Evolutionary conservation across 306 rosid species (phyloP).

Genomic region (Acmispon strigosus): DNA sequence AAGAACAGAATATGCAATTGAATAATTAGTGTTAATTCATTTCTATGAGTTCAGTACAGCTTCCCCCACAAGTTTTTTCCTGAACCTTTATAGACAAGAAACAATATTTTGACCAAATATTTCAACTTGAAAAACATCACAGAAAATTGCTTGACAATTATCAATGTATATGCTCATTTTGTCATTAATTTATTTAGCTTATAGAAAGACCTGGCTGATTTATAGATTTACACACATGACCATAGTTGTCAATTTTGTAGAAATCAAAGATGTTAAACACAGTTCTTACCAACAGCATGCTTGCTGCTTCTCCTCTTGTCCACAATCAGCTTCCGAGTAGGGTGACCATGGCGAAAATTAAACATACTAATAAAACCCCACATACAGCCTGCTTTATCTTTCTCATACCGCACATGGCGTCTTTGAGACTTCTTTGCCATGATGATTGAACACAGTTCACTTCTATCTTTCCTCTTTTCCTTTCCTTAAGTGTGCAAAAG

Average conservation of each 20-base stretch:
- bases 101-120: background rate
- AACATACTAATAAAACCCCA: conserved; percentile 94
- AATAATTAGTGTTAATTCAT: conserved; percentile 5
- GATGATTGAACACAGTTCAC: conserved; percentile 5
- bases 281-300: conserved; percentile 58
- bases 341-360: conserved; percentile 86
- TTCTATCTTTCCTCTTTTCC: background rate
- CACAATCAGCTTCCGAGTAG: conserved; percentile 61
- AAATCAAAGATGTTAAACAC: background rate
- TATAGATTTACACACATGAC: background rate
- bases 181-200: background rate
- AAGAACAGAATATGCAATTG: conserved; percentile 13
- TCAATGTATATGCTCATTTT: background rate
- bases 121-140: conserved; percentile 1
- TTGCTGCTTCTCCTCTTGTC: conserved; percentile 66
- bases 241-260: conserved; percentile 4
- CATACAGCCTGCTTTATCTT: conserved; percentile 92
- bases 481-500: background rate
- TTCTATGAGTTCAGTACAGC: conserved; percentile 9
- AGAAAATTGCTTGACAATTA: background rate
- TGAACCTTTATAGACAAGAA: background rate
- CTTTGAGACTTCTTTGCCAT: conserved; percentile 86
- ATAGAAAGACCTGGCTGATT: background rate
- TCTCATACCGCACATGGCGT: conserved; percentile 62
- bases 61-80: background rate